Evolutionary conservation across 768 basidiomycete species (phyloP).

Genomic region (Hebeloma cylindrosporum): DNA sequence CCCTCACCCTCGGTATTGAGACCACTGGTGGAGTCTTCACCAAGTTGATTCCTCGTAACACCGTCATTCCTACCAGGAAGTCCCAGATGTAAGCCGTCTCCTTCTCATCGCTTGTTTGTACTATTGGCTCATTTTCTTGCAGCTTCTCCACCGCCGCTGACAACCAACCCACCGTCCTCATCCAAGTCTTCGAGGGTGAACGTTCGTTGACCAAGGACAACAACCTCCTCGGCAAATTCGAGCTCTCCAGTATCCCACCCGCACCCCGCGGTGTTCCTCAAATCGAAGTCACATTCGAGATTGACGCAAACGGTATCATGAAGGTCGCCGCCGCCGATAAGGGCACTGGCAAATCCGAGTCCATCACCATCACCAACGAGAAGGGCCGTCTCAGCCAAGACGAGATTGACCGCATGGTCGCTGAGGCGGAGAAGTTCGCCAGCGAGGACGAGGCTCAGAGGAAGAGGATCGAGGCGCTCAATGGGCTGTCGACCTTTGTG

Average conservation of each 20-base stretch:
- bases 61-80: slow-evolving; percentile 97
- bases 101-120: background rate
- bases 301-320: slow-evolving; percentile 95
- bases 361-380: slow-evolving; percentile 94
- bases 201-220: slow-evolving; percentile 98
- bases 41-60: slow-evolving; percentile 96
- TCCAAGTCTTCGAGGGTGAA: slow-evolving; percentile 98
- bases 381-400: slow-evolving; percentile 89
- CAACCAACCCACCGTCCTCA: slow-evolving; percentile 92
- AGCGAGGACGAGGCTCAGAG: slow-evolving; percentile 76
- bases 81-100: slow-evolving; percentile 69
- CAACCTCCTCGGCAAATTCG: slow-evolving; percentile 97
- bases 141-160: slow-evolving; percentile 83
- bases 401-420: slow-evolving; percentile 95
- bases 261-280: slow-evolving; percentile 97
- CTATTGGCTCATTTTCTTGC: slow-evolving; percentile 23
- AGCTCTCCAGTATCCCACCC: slow-evolving; percentile 89
- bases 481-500: slow-evolving; percentile 77
- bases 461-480: slow-evolving; percentile 84
- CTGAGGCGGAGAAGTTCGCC: slow-evolving; percentile 89
- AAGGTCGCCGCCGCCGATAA: slow-evolving; percentile 92
- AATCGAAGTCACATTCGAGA: slow-evolving; percentile 95
- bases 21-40: slow-evolving; percentile 98
- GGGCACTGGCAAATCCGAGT: slow-evolving; percentile 88
- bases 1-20: slow-evolving; percentile 98